A percentile compares a stretch with the other conserved stretches of the same genome.
Evolutionary conservation across 331 rosid species (phyloP).

Genomic region (Acacia concinna): DNA sequence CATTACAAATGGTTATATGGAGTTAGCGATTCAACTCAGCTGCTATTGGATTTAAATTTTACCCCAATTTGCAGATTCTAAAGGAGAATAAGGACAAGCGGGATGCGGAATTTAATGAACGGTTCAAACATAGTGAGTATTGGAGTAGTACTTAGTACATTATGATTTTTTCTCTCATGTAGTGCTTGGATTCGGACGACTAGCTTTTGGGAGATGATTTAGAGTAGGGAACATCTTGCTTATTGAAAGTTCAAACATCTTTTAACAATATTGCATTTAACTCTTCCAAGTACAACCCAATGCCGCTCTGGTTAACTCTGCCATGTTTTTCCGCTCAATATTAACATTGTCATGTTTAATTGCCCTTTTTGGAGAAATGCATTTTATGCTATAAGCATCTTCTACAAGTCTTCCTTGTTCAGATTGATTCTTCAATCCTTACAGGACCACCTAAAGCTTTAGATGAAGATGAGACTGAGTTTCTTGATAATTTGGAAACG

Average conservation of each 20-base stretch:
- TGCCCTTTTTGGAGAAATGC: slow-evolving; percentile 1
- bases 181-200: slow-evolving; percentile 1
- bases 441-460: slow-evolving; percentile 96
- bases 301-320: neutral
- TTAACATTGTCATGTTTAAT: slow-evolving; percentile 2
- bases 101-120: slow-evolving; percentile 89
- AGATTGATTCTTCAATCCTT: slow-evolving; percentile 18
- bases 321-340: neutral
- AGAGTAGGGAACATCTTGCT: neutral
- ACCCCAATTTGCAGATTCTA: slow-evolving; percentile 56
- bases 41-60: slow-evolving; percentile 3
- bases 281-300: slow-evolving; percentile 7
- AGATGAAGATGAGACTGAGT: slow-evolving; percentile 92
- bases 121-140: slow-evolving; percentile 92
- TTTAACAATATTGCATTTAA: neutral
- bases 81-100: slow-evolving; percentile 88
- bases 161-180: neutral
- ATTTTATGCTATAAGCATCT: slow-evolving; percentile 26
- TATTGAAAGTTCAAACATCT: slow-evolving; percentile 4
- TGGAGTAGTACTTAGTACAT: slow-evolving; percentile 9
- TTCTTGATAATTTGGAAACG: slow-evolving; percentile 69
- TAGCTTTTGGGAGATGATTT: slow-evolving; percentile 8
- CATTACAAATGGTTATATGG: neutral
- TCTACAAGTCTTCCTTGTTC: neutral
- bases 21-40: neutral